Conservation (phyloP, 2,329 filamentous ascomycete genomes). For the Calonectria ilicicola region DNA sequence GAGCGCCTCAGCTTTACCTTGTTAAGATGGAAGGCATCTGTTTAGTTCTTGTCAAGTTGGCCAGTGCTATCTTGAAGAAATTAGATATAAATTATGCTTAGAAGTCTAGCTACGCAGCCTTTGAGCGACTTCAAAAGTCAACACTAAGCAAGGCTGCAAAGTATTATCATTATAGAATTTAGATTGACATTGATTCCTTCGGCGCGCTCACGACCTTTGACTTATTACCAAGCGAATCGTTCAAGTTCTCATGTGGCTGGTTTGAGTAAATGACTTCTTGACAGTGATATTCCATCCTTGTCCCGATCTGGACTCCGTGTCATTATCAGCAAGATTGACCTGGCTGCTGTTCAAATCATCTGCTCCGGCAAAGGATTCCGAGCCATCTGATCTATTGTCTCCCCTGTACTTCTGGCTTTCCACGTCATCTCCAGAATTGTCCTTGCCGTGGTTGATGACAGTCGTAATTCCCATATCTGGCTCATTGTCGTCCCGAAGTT, state of each 20-base stretch:
- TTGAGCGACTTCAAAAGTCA: too few species aligned
- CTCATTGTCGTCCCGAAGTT: not conserved
- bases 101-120: not conserved
- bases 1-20: conserved; percentile 75
- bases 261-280: not conserved
- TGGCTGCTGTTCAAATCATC: not conserved
- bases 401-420: not conserved
- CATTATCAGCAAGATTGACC: not conserved
- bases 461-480: not conserved
- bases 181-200: too few species aligned
- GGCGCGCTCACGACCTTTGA: too few species aligned
- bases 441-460: not conserved
- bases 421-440: not conserved
- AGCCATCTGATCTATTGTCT: not conserved
- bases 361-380: not conserved
- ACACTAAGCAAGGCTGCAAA: too few species aligned
- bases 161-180: too few species aligned
- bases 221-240: too few species aligned
- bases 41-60: not conserved
- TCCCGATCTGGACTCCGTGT: not conserved
- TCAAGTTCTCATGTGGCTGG: not conserved
- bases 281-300: not conserved
- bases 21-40: conserved; percentile 63
- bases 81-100: not conserved
- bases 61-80: not conserved